A percentile compares a stretch with the other conserved stretches of the same genome.
Conservation (phyloP, 352 stramenopile species). For the Aphanomyces invadans region DNA sequence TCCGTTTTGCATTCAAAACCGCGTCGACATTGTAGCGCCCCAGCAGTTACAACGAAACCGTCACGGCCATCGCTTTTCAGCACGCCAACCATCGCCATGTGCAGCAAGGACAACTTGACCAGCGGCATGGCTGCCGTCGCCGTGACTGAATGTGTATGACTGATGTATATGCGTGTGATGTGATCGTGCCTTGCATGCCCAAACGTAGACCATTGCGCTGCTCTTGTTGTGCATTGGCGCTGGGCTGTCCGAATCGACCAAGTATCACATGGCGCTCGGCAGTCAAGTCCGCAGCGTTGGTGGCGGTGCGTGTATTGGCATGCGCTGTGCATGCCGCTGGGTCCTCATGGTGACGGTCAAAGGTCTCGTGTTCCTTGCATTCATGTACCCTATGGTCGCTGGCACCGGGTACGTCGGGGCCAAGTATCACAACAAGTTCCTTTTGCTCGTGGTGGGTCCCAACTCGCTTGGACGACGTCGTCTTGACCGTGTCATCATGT, state of each 20-base stretch:
- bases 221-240: conserved; percentile 12
- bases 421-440: conserved; percentile 25
- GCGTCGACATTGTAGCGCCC: no score
- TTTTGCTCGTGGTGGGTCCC: conserved; percentile 5
- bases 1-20: no score
- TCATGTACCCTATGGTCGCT: conserved; percentile 4
- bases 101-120: conserved; percentile 6
- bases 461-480: neutral
- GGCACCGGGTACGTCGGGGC: conserved; percentile 4
- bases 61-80: neutral
- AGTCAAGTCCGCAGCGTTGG: neutral
- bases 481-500: neutral
- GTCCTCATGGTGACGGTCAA: neutral
- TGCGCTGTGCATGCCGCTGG: no score
- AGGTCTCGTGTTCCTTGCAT: conserved; percentile 17
- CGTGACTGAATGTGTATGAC: conserved; percentile 4
- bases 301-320: neutral
- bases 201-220: neutral
- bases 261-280: conserved; percentile 16
- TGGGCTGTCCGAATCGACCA: neutral
- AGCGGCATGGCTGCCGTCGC: neutral
- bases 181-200: no score
- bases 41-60: neutral
- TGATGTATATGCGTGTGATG: neutral
- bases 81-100: neutral